A percentile compares a stretch with the other conserved stretches of the same genome.
These are phyloP conservation scores for Chaetoceros tenuissimus DNA, from an alignment of 108 stramenopile species.

Conservation along the genomic window DNA sequence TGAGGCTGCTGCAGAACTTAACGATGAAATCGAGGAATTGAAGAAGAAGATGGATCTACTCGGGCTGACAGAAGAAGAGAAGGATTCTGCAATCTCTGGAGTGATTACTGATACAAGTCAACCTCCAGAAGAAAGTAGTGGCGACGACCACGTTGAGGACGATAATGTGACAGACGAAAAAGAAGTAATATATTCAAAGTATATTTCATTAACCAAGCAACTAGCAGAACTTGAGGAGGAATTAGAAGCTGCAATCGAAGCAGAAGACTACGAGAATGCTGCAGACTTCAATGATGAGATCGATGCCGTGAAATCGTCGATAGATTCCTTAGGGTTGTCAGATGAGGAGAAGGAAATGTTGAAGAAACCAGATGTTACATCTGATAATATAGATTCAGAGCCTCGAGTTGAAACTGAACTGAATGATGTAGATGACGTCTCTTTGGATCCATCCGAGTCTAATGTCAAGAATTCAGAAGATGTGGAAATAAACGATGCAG, in stretches of 20 bases:
- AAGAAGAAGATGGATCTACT: conserved; percentile 23
- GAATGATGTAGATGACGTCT: conserved; percentile 1
- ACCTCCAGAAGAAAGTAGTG: background rate
- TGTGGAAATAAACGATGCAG: background rate
- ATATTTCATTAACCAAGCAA: too few species aligned
- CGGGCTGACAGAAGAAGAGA: conserved; percentile 43
- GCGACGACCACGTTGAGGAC: conserved; percentile 8
- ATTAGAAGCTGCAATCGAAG: conserved; percentile 33
- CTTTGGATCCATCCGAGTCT: too few species aligned
- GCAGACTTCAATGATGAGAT: conserved; percentile 38
- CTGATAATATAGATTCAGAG: too few species aligned
- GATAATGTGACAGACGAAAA: conserved; percentile 11
- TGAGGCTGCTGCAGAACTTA: conserved; percentile 36
- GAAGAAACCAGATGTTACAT: too few species aligned
- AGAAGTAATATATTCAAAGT: too few species aligned
- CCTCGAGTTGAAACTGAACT: too few species aligned
- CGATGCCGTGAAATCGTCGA: conserved; percentile 17
- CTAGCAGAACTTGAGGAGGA: conserved; percentile 22
- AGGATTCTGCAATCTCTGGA: conserved; percentile 22
- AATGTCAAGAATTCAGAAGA: too few species aligned
- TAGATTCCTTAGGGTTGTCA: conserved; percentile 28
- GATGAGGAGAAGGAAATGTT: conserved; percentile 45
- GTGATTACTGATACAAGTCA: conserved; percentile 11
- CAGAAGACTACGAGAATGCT: conserved; percentile 45
- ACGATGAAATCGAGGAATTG: conserved; percentile 30